phyloP scores from a whole-genome alignment of 371 early-diverging fungal species.

The Lichtheimia corymbifera region DNA sequence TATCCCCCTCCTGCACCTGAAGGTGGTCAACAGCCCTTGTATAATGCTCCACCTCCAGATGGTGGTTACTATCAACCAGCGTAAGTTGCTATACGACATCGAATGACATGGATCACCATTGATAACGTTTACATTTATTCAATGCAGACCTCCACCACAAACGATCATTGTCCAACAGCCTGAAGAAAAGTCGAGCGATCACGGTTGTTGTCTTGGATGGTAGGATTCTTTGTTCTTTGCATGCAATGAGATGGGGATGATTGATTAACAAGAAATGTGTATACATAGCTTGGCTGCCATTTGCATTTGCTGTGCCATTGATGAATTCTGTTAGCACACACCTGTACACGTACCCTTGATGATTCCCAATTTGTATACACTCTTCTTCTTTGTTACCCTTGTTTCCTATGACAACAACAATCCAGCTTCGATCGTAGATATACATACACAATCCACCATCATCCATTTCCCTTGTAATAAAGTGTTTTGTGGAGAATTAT shows the following conservation, averaged over 20 bases:
- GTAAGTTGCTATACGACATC: too few relatives aligned
- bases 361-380: too few relatives aligned
- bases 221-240: neutral
- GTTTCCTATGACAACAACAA: too few relatives aligned
- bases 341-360: too few relatives aligned
- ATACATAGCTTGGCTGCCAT: conserved; percentile 11
- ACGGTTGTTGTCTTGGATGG: conserved; percentile 10
- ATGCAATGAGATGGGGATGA: neutral
- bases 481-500: too few relatives aligned
- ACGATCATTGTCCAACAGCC: conserved; percentile 11
- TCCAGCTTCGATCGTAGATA: too few relatives aligned
- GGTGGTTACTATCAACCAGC: conserved; percentile 11
- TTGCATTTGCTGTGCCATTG: conserved; percentile 13
- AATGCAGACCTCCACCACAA: conserved; percentile 7
- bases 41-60: conserved; percentile 11
- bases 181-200: conserved; percentile 5
- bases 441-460: too few relatives aligned
- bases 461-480: too few relatives aligned
- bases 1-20: conserved; percentile 10
- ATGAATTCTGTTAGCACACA: conserved; percentile 6
- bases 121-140: too few relatives aligned
- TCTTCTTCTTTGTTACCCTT: too few relatives aligned
- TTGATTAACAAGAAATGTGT: neutral
- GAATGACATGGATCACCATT: too few relatives aligned
- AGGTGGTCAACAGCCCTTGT: conserved; percentile 5